These are phyloP conservation scores for Globisporangium uncinulatum DNA, from an alignment of 352 stramenopile genomes.

Conservation along the genomic window DNA sequence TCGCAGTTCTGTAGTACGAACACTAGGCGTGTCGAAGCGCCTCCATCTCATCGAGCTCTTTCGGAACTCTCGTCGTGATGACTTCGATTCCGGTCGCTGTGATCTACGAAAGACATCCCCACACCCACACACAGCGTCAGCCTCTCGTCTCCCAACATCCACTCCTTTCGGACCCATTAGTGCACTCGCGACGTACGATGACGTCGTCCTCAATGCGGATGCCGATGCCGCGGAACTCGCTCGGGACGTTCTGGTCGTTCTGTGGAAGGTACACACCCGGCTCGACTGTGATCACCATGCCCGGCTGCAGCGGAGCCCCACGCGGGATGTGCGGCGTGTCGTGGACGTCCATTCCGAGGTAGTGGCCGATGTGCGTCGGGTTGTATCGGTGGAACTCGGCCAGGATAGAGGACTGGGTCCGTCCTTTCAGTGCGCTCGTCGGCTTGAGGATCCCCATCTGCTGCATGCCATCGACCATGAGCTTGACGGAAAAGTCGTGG, in stretches of 20 bases:
- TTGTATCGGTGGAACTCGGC: constrained; percentile 79
- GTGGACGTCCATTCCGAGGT: constrained; percentile 80
- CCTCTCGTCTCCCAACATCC: neutral
- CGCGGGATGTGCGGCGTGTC: constrained; percentile 73
- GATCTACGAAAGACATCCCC: constrained; percentile 32
- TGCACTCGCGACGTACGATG: constrained; percentile 36
- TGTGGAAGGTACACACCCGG: constrained; percentile 81
- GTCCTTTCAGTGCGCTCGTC: constrained; percentile 10
- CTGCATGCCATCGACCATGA: constrained; percentile 66
- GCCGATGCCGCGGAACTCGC: constrained; percentile 75
- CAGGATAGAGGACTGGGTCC: constrained; percentile 25
- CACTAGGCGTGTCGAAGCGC: constrained; percentile 28
- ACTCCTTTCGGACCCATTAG: neutral
- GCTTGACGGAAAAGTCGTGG: constrained; percentile 62
- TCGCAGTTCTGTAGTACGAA: neutral
- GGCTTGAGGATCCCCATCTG: constrained; percentile 52
- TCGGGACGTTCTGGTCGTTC: constrained; percentile 52
- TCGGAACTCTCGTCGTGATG: constrained; percentile 59
- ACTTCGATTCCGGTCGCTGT: constrained; percentile 70
- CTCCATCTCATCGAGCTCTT: constrained; percentile 67
- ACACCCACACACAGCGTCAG: constrained; percentile 7
- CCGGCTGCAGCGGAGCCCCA: constrained; percentile 42
- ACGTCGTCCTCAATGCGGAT: constrained; percentile 87
- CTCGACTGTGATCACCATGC: constrained; percentile 83
- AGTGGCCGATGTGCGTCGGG: constrained; percentile 82